Percentiles rank a stretch among this genome's conserved stretches.
Conservation (phyloP, 345 rosid species). For the Eucalyptus rudis region DNA sequence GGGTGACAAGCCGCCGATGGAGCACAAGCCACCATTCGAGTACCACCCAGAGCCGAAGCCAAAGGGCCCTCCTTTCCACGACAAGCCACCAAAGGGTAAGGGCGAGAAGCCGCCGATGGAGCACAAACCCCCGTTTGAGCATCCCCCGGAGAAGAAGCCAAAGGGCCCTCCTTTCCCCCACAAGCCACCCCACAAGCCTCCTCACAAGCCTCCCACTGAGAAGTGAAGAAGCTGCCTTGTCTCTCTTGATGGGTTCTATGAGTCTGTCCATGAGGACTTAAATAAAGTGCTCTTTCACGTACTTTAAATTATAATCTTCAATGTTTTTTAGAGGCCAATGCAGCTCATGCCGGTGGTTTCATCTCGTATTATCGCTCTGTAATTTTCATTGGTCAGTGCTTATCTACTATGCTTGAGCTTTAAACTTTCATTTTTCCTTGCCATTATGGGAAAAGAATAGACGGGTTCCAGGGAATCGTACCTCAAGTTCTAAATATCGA, state of each 20-base stretch:
- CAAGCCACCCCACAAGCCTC: not conserved
- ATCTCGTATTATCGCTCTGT: not conserved
- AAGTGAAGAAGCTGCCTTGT: not conserved
- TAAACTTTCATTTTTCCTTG: not conserved
- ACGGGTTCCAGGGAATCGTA: not conserved
- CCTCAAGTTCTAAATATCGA: not conserved
- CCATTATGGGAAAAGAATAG: not conserved
- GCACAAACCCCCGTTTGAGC: not conserved
- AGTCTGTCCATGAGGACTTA: not conserved
- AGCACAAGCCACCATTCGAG: not conserved
- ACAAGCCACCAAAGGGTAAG: not conserved
- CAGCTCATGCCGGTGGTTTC: not conserved
- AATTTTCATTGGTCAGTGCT: not conserved
- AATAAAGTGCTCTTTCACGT: not conserved
- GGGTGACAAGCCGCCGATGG: not conserved
- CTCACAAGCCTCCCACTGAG: not conserved
- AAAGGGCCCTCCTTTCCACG: not conserved
- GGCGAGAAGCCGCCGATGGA: constrained; percentile 1
- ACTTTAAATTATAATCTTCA: not conserved
- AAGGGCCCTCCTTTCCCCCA: not conserved
- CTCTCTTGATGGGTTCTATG: not conserved
- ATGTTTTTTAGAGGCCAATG: not conserved
- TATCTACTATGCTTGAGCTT: not conserved
- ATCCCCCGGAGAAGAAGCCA: constrained; percentile 1
- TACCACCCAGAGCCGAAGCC: not conserved